These are phyloP conservation scores for Alternaria novae-zelandiae DNA, from an alignment of 2,329 filamentous ascomycete species.

Conservation along the genomic window DNA sequence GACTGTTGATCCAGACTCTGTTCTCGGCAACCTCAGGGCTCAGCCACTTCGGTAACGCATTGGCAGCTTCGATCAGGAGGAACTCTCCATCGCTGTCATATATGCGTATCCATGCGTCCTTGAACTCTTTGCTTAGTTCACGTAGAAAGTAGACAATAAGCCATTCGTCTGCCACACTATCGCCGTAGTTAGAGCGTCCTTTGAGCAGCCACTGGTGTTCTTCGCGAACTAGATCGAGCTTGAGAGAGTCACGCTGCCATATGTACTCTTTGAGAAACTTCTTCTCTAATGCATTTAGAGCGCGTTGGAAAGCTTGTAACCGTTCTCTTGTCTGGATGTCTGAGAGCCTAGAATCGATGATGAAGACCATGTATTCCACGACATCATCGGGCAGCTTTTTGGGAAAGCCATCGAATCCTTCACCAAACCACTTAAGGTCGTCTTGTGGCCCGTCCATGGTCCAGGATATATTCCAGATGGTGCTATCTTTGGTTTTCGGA, in stretches of 20 bases:
- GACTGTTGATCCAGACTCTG: conserved; percentile 85
- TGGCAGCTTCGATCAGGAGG: conserved; percentile 90
- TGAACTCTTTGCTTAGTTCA: conserved; percentile 76
- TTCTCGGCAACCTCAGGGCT: conserved; percentile 89
- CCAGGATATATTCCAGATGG: neutral
- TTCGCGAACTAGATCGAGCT: conserved; percentile 67
- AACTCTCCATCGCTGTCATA: conserved; percentile 94
- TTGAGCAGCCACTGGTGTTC: conserved; percentile 68
- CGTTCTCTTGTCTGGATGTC: conserved; percentile 65
- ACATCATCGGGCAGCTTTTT: conserved; percentile 79
- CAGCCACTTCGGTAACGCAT: conserved; percentile 85
- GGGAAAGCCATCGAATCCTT: conserved; percentile 69
- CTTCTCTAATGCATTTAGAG: conserved; percentile 67
- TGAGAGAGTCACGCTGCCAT: conserved; percentile 88
- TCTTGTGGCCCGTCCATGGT: conserved; percentile 52
- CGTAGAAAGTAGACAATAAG: conserved; percentile 88
- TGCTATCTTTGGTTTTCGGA: neutral
- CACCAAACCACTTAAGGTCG: conserved; percentile 69
- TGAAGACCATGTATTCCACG: conserved; percentile 82
- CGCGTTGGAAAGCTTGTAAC: conserved; percentile 75
- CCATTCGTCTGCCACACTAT: conserved; percentile 98
- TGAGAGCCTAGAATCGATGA: conserved; percentile 64
- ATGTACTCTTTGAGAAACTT: conserved; percentile 82
- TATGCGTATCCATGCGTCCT: conserved; percentile 80
- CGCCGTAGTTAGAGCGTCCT: conserved; percentile 85